Evolutionary conservation across 1,139 yeast species (phyloP).

Genomic region (Lodderomyces pseudojiufengensis): DNA sequence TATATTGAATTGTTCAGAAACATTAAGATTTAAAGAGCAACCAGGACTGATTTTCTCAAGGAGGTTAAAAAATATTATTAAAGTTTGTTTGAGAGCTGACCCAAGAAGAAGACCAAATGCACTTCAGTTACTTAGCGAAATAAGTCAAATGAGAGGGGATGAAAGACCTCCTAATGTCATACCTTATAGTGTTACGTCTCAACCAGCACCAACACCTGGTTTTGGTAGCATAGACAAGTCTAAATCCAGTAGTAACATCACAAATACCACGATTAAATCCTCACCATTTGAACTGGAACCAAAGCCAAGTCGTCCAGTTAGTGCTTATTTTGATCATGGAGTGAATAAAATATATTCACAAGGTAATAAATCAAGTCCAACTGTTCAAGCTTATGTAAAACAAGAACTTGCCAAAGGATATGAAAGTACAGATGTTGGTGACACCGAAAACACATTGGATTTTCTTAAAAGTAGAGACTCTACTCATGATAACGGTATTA

Average conservation of each 20-base stretch:
- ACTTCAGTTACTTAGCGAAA: conserved; percentile 65
- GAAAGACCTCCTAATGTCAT: conserved; percentile 50
- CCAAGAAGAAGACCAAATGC: conserved; percentile 73
- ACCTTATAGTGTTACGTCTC: conserved; percentile 28
- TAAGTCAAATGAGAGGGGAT: conserved; percentile 56
- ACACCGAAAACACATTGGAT: conserved; percentile 35
- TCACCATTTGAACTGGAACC: conserved; percentile 11
- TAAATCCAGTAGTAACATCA: neutral
- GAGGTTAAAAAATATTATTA: conserved; percentile 55
- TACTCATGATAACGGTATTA: conserved; percentile 4
- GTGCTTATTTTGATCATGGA: conserved; percentile 13
- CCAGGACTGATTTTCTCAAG: conserved; percentile 39
- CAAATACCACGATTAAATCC: conserved; percentile 1
- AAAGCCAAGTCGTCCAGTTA: conserved; percentile 12
- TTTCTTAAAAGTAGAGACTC: conserved; percentile 52
- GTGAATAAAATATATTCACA: conserved; percentile 11
- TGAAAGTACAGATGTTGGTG: conserved; percentile 17
- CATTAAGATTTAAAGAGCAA: conserved; percentile 33
- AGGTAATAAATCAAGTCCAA: conserved; percentile 22
- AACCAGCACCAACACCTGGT: neutral
- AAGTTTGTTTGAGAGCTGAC: conserved; percentile 61
- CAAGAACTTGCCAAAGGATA: conserved; percentile 27
- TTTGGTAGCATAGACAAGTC: conserved; percentile 6
- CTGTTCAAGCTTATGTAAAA: conserved; percentile 35
- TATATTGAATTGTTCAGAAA: conserved; percentile 32